Evolutionary conservation across 306 rosid species (phyloP).

Genomic region (Gleditsia sinensis): DNA sequence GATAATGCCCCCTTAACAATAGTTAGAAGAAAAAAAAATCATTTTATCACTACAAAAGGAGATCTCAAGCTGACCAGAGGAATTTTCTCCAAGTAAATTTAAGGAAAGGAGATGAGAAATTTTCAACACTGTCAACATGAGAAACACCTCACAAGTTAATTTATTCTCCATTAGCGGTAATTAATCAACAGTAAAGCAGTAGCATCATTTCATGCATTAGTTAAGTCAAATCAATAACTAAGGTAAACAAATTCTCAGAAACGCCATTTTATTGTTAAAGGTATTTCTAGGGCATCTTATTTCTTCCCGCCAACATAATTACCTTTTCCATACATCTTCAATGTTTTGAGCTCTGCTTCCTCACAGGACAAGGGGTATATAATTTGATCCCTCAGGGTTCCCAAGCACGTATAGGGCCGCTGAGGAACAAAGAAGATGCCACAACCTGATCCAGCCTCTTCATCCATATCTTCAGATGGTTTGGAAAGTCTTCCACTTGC

Average conservation of each 20-base stretch:
- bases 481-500: too few species aligned
- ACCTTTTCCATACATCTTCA: slow-evolving; percentile 67
- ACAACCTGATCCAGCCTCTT: slow-evolving; percentile 63
- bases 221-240: slow-evolving; percentile 25
- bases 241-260: not conserved
- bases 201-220: slow-evolving; percentile 8
- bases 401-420: slow-evolving; percentile 90
- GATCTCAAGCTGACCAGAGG: too few species aligned
- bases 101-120: too few species aligned
- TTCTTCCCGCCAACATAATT: slow-evolving; percentile 28
- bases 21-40: too few species aligned
- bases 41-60: too few species aligned
- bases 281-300: slow-evolving; percentile 2
- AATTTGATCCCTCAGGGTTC: slow-evolving; percentile 91
- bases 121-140: too few species aligned
- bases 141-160: too few species aligned
- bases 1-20: too few species aligned
- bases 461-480: too few species aligned
- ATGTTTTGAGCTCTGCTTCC: slow-evolving; percentile 67
- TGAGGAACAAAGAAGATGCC: slow-evolving; percentile 92
- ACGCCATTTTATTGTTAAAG: slow-evolving; percentile 5
- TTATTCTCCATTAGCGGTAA: not conserved
- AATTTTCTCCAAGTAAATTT: too few species aligned
- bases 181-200: slow-evolving; percentile 18
- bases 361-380: slow-evolving; percentile 85